Conservation (phyloP, 352 stramenopile species). For the Phytophthora tentaculata region DNA sequence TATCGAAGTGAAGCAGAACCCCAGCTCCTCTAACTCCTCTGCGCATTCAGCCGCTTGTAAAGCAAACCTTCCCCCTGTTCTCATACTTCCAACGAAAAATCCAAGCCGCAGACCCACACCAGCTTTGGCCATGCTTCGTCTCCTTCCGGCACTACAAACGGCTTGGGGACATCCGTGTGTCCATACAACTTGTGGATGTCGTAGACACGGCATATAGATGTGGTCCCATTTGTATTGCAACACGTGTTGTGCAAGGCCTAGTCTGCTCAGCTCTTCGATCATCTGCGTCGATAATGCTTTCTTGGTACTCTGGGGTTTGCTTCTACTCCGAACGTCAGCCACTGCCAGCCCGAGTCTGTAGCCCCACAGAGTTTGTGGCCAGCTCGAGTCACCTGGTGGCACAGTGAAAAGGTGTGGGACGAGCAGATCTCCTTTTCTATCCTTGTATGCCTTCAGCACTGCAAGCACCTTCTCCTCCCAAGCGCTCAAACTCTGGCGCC, state of each 20-base stretch:
- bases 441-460: neutral
- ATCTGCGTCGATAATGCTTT: neutral
- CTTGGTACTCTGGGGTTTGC: neutral
- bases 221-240: conserved; percentile 3
- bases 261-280: neutral
- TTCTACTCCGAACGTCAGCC: neutral
- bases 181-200: conserved; percentile 3
- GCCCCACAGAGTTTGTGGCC: neutral
- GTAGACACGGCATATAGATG: neutral
- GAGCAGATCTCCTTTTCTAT: neutral
- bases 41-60: neutral
- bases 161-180: neutral
- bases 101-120: neutral
- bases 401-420: neutral
- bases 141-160: neutral
- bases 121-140: neutral
- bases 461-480: conserved; percentile 1
- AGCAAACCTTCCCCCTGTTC: neutral
- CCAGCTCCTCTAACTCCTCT: neutral
- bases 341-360: neutral
- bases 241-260: conserved; percentile 4
- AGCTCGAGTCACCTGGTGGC: neutral
- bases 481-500: neutral
- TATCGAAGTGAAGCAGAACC: neutral
- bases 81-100: neutral